A percentile compares a stretch with the other conserved stretches of the same genome.
Evolutionary conservation across 495 filamentous ascomycete species (phyloP).

Genomic region (Parachaetomium inaequale): DNA sequence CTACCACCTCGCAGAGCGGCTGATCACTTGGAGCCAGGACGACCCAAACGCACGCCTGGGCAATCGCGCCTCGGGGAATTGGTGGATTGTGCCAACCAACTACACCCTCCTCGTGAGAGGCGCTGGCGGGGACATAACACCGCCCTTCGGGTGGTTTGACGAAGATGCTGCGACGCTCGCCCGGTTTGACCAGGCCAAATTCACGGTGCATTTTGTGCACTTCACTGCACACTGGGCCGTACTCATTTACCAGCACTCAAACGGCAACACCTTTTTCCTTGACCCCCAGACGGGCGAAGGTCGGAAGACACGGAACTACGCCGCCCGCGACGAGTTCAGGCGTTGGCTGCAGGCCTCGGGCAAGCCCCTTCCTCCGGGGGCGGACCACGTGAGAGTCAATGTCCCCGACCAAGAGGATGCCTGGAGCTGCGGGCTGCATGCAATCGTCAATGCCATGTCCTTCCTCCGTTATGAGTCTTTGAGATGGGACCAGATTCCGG

Average conservation of each 20-base stretch:
- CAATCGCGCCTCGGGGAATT: neutral
- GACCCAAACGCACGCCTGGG: constrained; percentile 4
- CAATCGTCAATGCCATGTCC: constrained; percentile 18
- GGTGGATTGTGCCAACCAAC: constrained; percentile 4
- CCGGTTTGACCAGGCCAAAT: neutral
- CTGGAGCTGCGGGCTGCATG: constrained; percentile 22
- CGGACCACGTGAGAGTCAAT: neutral
- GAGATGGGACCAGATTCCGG: constrained; percentile 16
- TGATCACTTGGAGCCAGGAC: constrained; percentile 2
- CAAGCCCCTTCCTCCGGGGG: neutral
- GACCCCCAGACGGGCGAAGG: neutral
- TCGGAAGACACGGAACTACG: no score
- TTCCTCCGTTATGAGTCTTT: constrained; percentile 19
- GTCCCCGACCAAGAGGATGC: constrained; percentile 3
- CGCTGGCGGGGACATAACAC: neutral
- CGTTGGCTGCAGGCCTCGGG: neutral
- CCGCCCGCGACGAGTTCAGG: neutral
- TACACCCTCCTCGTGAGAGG: neutral
- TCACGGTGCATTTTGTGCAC: constrained; percentile 6
- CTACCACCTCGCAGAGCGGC: neutral
- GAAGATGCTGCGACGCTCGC: neutral
- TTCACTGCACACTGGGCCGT: constrained; percentile 4
- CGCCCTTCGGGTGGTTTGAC: neutral
- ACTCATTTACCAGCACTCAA: constrained; percentile 1
- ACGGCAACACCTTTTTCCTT: constrained; percentile 9